phyloP scores from a whole-genome alignment of 345 rosid genomes.

The Aethionema arabicum region DNA sequence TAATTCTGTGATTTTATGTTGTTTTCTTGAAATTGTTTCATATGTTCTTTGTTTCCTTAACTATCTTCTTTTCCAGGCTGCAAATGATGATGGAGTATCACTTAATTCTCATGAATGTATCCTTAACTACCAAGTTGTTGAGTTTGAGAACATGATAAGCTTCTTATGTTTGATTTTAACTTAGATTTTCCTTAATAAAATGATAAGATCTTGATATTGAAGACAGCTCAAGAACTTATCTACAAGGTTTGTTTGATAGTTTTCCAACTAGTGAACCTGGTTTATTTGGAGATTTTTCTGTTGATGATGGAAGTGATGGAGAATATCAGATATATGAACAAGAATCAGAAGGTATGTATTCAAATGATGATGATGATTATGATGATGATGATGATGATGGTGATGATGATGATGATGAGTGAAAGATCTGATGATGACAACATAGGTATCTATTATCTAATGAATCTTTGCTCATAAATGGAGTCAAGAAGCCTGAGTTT shows the following conservation, averaged over 20 bases:
- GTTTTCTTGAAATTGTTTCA: slow-evolving; percentile 5
- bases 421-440: slow-evolving; percentile 6
- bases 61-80: slow-evolving; percentile 46
- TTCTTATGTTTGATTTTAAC: slow-evolving; percentile 5
- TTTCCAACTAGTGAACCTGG: slow-evolving; percentile 53
- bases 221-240: slow-evolving; percentile 69
- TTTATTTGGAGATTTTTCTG: slow-evolving; percentile 45
- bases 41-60: neutral
- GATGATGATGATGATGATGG: slow-evolving; percentile 25
- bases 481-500: slow-evolving; percentile 4
- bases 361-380: slow-evolving; percentile 37
- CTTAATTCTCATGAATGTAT: slow-evolving; percentile 62
- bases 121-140: slow-evolving; percentile 26
- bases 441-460: slow-evolving; percentile 29
- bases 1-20: slow-evolving; percentile 28
- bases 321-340: slow-evolving; percentile 85
- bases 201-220: slow-evolving; percentile 53
- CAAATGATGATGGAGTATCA: slow-evolving; percentile 53
- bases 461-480: slow-evolving; percentile 9
- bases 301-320: slow-evolving; percentile 55
- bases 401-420: slow-evolving; percentile 27
- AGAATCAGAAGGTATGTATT: slow-evolving; percentile 57
- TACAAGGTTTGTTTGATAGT: slow-evolving; percentile 87
- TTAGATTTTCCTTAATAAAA: slow-evolving; percentile 46
- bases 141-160: neutral